phyloP scores from a whole-genome alignment of 768 basidiomycete genomes.

The Tulasnella sp. region DNA sequence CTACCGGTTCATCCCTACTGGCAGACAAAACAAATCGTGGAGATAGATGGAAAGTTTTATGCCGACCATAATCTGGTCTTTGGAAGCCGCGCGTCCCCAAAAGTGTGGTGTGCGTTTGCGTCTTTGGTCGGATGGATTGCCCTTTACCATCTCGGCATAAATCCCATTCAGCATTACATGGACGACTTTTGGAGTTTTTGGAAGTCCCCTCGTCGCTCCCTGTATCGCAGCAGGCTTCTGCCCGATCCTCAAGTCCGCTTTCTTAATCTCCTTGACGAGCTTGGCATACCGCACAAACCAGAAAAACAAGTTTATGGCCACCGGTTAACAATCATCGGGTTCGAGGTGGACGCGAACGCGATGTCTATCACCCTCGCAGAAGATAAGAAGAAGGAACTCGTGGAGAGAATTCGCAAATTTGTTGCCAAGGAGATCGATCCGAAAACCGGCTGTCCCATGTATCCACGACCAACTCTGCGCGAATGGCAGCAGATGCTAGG shows the following conservation, averaged over 20 bases:
- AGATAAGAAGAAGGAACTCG: conserved; percentile 8
- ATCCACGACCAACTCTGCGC: neutral
- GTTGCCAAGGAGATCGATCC: neutral
- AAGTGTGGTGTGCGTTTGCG: conserved; percentile 37
- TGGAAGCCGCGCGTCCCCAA: conserved; percentile 34
- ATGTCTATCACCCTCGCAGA: conserved; percentile 36
- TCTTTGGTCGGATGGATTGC: conserved; percentile 41
- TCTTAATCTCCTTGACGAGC: conserved; percentile 41
- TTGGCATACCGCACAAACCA: conserved; percentile 41
- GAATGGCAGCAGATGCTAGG: neutral
- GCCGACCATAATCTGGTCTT: conserved; percentile 39
- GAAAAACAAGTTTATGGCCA: conserved; percentile 41
- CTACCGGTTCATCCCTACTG: conserved; percentile 41
- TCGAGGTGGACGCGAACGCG: conserved; percentile 37
- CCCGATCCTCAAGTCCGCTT: conserved; percentile 38
- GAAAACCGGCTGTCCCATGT: neutral
- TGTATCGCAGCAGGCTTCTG: neutral
- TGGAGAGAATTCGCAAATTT: neutral
- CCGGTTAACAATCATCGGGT: conserved; percentile 40
- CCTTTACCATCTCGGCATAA: conserved; percentile 27
- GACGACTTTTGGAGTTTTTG: conserved; percentile 34
- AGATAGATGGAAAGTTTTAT: conserved; percentile 32
- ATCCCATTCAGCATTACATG: conserved; percentile 35
- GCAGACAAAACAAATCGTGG: conserved; percentile 43
- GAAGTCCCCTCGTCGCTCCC: neutral